phyloP scores from a whole-genome alignment of 1,284 basidiomycete species.

The Pascua guehoae region DNA sequence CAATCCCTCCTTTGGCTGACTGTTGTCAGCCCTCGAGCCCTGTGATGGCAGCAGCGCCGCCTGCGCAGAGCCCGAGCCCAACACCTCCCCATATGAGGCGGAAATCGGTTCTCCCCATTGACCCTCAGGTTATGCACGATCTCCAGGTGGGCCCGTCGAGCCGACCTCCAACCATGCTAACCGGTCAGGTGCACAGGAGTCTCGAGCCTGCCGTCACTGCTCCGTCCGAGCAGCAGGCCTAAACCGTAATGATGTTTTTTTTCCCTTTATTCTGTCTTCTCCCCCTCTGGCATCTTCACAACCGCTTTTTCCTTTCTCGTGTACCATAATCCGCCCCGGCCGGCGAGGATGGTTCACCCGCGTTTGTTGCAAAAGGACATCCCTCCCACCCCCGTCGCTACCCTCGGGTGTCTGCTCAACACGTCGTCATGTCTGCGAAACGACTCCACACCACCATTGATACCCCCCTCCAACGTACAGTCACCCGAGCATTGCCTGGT shows the following conservation, averaged over 20 bases:
- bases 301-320: conserved; percentile 1
- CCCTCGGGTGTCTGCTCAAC: background rate
- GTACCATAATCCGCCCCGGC: conserved; percentile 11
- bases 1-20: background rate
- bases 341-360: conserved; percentile 7
- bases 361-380: background rate
- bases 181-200: conserved; percentile 20
- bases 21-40: conserved; percentile 5
- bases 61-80: conserved; percentile 7
- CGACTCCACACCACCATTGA: conserved; percentile 10
- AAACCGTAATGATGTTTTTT: background rate
- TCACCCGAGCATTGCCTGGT: background rate
- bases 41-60: conserved; percentile 15
- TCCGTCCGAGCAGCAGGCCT: conserved; percentile 4
- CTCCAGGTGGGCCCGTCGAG: conserved; percentile 65
- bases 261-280: conserved; percentile 1
- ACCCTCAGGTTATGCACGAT: conserved; percentile 81
- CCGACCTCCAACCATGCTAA: background rate
- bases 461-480: conserved; percentile 6
- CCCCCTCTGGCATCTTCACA: conserved; percentile 4
- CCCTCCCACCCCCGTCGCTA: background rate
- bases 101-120: conserved; percentile 57
- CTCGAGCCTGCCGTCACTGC: conserved; percentile 15
- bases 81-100: conserved; percentile 27
- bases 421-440: conserved; percentile 8